phyloP scores from a whole-genome alignment of 2,329 filamentous ascomycete species.

The Metarhizium anisopliae region DNA sequence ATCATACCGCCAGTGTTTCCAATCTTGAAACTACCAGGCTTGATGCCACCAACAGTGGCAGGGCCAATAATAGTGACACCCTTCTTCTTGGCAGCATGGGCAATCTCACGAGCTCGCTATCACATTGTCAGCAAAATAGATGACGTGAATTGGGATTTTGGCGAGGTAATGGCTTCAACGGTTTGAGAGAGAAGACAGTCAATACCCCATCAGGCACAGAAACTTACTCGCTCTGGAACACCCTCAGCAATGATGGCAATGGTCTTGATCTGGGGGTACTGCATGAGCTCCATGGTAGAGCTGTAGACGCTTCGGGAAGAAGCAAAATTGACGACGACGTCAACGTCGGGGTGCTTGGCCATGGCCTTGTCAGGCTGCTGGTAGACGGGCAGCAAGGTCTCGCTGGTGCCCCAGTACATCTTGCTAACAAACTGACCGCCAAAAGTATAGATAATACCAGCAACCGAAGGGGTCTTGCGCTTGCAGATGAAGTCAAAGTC shows the following conservation, averaged over 20 bases:
- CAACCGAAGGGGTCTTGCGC: slow-evolving; percentile 89
- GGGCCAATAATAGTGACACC: slow-evolving; percentile 98
- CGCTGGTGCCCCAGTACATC: slow-evolving; percentile 99
- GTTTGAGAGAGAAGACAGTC: neutral
- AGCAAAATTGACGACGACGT: slow-evolving; percentile 98
- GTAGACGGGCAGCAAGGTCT: slow-evolving; percentile 97
- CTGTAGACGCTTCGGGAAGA: slow-evolving; percentile 97
- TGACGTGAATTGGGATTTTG: neutral
- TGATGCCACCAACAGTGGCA: slow-evolving; percentile 97
- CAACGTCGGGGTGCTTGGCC: slow-evolving; percentile 92
- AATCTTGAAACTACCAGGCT: slow-evolving; percentile 99
- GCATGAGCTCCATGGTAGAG: slow-evolving; percentile 98
- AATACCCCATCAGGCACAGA: neutral
- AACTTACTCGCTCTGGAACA: slow-evolving; percentile 88
- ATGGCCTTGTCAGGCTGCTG: slow-evolving; percentile 88
- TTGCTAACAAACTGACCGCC: slow-evolving; percentile 99
- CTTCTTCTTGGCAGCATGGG: slow-evolving; percentile 95
- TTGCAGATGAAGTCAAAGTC: slow-evolving; percentile 99
- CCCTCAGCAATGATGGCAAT: slow-evolving; percentile 99
- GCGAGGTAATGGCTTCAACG: neutral
- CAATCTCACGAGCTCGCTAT: slow-evolving; percentile 92
- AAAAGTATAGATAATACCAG: slow-evolving; percentile 99
- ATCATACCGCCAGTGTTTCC: slow-evolving; percentile 99
- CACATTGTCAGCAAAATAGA: slow-evolving; percentile 10
- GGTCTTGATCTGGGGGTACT: slow-evolving; percentile 92